These are phyloP conservation scores for Coniella lustricola DNA, from an alignment of 2,329 filamentous ascomycete species.

Conservation along the genomic window DNA sequence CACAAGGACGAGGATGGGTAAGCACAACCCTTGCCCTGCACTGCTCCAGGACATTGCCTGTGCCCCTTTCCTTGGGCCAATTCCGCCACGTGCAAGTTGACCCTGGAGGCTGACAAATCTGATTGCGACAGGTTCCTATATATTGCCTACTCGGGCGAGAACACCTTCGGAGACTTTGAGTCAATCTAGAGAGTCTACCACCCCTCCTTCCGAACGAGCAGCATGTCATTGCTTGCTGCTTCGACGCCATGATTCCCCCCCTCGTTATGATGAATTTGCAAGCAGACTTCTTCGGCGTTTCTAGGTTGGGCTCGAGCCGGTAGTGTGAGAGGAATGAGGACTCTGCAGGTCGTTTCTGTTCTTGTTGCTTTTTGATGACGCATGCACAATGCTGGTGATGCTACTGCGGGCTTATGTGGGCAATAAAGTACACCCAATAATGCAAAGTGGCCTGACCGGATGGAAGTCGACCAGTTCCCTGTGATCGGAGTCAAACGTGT, in stretches of 20 bases:
- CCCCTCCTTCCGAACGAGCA: not conserved
- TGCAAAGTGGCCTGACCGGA: not conserved
- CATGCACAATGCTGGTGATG: not conserved
- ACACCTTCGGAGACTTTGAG: slow-evolving; percentile 73
- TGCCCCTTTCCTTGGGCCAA: not conserved
- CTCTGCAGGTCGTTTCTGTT: slow-evolving; percentile 6
- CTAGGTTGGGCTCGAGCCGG: slow-evolving; percentile 11
- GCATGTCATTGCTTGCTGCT: slow-evolving; percentile 1
- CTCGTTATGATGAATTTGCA: slow-evolving; percentile 15
- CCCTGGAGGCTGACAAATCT: slow-evolving; percentile 8
- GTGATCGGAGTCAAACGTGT: too few species aligned
- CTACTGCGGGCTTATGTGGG: too few species aligned
- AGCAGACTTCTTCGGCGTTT: slow-evolving; percentile 15
- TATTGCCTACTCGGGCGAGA: slow-evolving; percentile 99
- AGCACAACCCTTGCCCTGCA: slow-evolving; percentile 21
- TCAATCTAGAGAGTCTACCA: slow-evolving; percentile 15
- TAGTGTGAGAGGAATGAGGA: slow-evolving; percentile 4
- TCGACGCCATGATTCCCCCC: slow-evolving; percentile 8
- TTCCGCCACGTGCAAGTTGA: not conserved
- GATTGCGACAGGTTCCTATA: slow-evolving; percentile 69
- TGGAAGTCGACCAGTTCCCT: not conserved
- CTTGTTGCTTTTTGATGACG: not conserved
- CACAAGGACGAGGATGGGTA: slow-evolving; percentile 81
- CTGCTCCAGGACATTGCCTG: too few species aligned
- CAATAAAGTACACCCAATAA: not conserved